Conservation (phyloP, 208 protist species). For the Trypanosoma rangeli region DNA sequence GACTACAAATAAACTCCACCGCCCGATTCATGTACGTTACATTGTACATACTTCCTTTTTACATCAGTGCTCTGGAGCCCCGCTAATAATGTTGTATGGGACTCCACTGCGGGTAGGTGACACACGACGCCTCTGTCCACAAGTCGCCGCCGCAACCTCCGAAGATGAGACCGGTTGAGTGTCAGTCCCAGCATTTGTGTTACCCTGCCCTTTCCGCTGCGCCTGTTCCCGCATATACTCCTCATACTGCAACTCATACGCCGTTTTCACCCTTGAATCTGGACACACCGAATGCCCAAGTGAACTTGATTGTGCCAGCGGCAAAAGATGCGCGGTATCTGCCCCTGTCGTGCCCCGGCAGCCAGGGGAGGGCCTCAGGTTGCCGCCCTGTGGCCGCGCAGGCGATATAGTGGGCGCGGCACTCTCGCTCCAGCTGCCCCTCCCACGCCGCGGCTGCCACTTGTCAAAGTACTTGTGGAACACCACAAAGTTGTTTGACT, state of each 20-base stretch:
- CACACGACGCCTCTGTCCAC: background rate
- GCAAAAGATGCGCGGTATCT: background rate
- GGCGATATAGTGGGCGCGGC: background rate
- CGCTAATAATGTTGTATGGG: constrained; percentile 25
- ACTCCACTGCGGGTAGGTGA: constrained; percentile 28
- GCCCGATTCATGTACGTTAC: background rate
- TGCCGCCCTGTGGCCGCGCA: background rate
- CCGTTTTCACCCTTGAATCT: constrained; percentile 6
- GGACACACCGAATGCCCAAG: background rate
- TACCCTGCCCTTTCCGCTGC: background rate
- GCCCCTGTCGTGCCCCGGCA: background rate
- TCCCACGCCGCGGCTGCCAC: constrained; percentile 17
- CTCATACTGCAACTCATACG: constrained; percentile 31
- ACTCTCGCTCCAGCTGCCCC: background rate
- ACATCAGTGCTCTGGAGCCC: constrained; percentile 4
- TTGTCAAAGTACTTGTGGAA: constrained; percentile 87
- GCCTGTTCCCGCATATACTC: constrained; percentile 14
- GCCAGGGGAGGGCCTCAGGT: background rate
- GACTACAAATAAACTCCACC: background rate
- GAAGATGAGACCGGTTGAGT: background rate
- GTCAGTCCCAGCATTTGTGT: background rate
- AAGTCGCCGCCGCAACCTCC: constrained; percentile 6
- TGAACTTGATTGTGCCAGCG: background rate
- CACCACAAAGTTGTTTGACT: constrained; percentile 94
- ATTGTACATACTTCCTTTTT: background rate